A percentile compares a stretch with the other conserved stretches of the same genome.
phyloP scores from a whole-genome alignment of 306 rosid species.

The Mimosa bimucronata region DNA sequence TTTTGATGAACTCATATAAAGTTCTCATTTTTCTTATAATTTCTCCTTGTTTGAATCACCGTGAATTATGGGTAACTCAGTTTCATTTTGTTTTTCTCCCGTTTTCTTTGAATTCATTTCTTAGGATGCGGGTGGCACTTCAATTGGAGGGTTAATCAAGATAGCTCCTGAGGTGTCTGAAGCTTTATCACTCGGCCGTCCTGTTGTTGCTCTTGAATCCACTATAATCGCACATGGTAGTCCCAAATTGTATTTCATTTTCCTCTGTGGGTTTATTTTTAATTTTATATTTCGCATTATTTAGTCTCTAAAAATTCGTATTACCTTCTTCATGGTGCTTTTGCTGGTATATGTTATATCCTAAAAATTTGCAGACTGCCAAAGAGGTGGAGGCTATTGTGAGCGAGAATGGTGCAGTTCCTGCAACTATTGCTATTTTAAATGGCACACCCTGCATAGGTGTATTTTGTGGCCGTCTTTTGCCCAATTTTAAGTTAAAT shows the following conservation, averaged over 20 bases:
- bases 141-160: conserved; percentile 48
- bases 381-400: conserved; percentile 78
- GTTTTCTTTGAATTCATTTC: background rate
- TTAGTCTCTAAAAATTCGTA: background rate
- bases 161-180: conserved; percentile 78
- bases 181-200: conserved; percentile 69
- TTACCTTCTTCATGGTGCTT: background rate
- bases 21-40: background rate
- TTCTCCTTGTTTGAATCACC: conserved; percentile 12
- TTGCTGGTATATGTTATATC: conserved; percentile 40
- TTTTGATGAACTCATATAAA: background rate
- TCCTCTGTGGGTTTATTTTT: background rate
- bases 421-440: conserved; percentile 93
- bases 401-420: conserved; percentile 84
- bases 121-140: conserved; percentile 35
- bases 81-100: background rate
- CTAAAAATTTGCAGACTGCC: conserved; percentile 85
- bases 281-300: background rate
- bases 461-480: conserved; percentile 39
- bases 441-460: conserved; percentile 89
- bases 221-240: conserved; percentile 90
- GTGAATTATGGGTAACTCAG: background rate
- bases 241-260: background rate
- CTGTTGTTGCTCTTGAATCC: conserved; percentile 92
- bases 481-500: conserved; percentile 12